phyloP scores from a whole-genome alignment of 2,329 filamentous ascomycete species.

The Zalaria obscura region DNA sequence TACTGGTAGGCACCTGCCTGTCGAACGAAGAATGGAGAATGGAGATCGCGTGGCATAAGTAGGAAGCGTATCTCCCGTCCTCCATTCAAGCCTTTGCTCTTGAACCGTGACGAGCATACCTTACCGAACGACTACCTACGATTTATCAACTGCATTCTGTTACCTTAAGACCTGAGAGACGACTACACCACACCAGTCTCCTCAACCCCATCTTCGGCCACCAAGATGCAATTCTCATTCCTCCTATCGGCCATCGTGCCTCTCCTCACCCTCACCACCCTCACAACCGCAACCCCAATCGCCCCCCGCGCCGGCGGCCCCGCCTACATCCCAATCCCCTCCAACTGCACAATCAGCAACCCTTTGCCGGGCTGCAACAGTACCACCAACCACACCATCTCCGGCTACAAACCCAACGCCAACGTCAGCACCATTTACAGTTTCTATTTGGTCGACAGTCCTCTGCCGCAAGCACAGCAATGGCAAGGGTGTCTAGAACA shows the following conservation, averaged over 20 bases:
- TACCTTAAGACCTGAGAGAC: neutral
- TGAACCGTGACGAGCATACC: neutral
- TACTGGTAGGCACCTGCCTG: neutral
- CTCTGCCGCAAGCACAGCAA: slow-evolving; percentile 4
- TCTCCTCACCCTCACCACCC: neutral
- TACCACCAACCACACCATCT: slow-evolving; percentile 6
- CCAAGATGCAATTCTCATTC: slow-evolving; percentile 4
- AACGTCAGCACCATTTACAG: slow-evolving; percentile 14
- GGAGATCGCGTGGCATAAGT: neutral
- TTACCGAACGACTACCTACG: no score
- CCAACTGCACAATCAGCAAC: slow-evolving; percentile 20
- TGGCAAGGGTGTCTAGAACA: slow-evolving; percentile 23
- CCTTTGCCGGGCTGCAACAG: slow-evolving; percentile 11
- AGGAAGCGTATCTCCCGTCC: neutral
- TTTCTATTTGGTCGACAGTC: slow-evolving; percentile 17
- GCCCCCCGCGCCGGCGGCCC: slow-evolving; percentile 21
- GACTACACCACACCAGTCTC: neutral
- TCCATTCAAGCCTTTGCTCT: neutral
- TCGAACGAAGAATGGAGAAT: neutral
- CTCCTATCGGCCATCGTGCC: slow-evolving; percentile 2
- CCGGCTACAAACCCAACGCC: slow-evolving; percentile 14
- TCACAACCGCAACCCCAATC: slow-evolving; percentile 2
- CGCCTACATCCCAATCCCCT: slow-evolving; percentile 16
- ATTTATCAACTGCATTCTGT: neutral
- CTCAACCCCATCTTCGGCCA: neutral